Evolutionary conservation across 257 asterid species (phyloP).

Genomic region (Agastache rugosa): DNA sequence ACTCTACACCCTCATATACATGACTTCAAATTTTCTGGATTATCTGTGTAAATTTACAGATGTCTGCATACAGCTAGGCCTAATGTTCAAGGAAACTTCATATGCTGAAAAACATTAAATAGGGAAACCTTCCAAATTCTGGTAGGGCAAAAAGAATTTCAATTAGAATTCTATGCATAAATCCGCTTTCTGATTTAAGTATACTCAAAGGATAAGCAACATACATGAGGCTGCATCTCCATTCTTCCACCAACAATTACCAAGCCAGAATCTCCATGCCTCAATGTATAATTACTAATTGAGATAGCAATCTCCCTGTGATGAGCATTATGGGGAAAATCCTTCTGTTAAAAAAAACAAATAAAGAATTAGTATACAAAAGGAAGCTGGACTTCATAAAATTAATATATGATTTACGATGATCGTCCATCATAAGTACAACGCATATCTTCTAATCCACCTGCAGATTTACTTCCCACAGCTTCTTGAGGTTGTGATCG

Average conservation of each 20-base stretch:
- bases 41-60: constrained; percentile 11
- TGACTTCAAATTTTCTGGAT: constrained; percentile 9
- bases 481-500: constrained; percentile 94
- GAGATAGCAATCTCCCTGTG: constrained; percentile 91
- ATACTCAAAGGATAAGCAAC: constrained; percentile 41
- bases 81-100: constrained; percentile 22
- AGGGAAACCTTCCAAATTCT: constrained; percentile 22
- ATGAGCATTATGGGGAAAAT: constrained; percentile 98
- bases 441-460: constrained; percentile 41
- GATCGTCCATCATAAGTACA: constrained; percentile 26
- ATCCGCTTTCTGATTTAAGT: constrained; percentile 18
- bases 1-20: constrained; percentile 1
- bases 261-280: constrained; percentile 94
- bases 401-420: constrained; percentile 15
- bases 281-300: constrained; percentile 86
- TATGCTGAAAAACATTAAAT: constrained; percentile 13
- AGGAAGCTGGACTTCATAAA: constrained; percentile 8
- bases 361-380: constrained; percentile 28
- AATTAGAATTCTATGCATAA: constrained; percentile 27
- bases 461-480: constrained; percentile 97
- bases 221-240: constrained; percentile 98
- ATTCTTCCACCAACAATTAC: constrained; percentile 94
- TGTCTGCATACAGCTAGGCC: constrained; percentile 7
- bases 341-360: constrained; percentile 59
- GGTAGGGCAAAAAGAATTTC: not conserved